Evolutionary conservation across 1,284 basidiomycete species (phyloP).

Genomic region (Austroboletus novae-zelandiae): DNA sequence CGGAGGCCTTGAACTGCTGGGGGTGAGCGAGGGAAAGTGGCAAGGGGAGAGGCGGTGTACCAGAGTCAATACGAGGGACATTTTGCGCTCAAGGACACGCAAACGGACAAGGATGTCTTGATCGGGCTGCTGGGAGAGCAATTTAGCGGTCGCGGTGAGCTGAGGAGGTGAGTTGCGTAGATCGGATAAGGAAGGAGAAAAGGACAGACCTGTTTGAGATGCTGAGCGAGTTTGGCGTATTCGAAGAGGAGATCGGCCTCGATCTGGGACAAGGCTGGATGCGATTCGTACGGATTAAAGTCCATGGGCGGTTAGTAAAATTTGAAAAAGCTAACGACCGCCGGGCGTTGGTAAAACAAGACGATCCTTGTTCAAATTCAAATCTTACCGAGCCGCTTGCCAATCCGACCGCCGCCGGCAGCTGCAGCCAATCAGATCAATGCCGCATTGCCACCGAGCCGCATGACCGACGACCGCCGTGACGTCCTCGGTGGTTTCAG

Average conservation of each 20-base stretch:
- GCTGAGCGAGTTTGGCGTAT: constrained; percentile 71
- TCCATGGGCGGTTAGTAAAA: constrained; percentile 32
- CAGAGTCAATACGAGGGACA: constrained; percentile 89
- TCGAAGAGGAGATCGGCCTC: constrained; percentile 78
- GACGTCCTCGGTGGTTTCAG: neutral
- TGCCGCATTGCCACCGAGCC: neutral
- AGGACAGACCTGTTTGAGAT: constrained; percentile 62
- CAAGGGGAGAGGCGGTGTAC: constrained; percentile 31
- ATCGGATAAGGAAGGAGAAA: constrained; percentile 2
- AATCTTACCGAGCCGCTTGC: neutral
- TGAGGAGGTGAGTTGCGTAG: constrained; percentile 22
- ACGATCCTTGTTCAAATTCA: constrained; percentile 11
- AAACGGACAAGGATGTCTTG: constrained; percentile 74
- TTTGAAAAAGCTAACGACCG: constrained; percentile 23
- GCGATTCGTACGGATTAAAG: constrained; percentile 63
- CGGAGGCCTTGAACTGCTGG: constrained; percentile 85
- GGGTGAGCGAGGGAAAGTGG: constrained; percentile 1
- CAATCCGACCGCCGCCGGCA: neutral
- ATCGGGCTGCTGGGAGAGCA: constrained; percentile 69
- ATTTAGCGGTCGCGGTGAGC: constrained; percentile 58
- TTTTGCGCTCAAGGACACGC: constrained; percentile 86
- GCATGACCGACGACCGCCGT: neutral
- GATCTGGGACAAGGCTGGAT: constrained; percentile 58
- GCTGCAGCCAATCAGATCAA: neutral
- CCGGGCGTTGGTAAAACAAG: constrained; percentile 8